Base-by-base conservation (phyloP, 2,329 filamentous ascomycete genomes). In the Pseudogymnoascus sp. region DNA sequence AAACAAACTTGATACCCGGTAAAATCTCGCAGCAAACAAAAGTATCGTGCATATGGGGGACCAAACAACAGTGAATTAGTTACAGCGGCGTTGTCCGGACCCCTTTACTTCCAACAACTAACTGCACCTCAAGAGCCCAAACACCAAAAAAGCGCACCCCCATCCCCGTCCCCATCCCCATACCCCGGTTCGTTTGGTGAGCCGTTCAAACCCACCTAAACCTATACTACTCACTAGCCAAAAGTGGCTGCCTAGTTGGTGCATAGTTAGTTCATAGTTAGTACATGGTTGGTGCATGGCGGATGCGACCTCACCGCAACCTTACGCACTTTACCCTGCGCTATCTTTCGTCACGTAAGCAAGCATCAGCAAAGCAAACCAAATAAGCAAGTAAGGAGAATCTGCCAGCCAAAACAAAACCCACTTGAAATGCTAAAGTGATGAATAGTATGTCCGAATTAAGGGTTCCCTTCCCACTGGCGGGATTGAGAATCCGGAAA, bases 301-400 rank as follows among this genome's bases (percentile, higher is more conserved):
- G 26, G n/a, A 57, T 57, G 51, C 51, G 51, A 57, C 51, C 26
- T 57, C 51, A 34, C 51, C n/a, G 51, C 10, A 57, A 57, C 51
- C 51, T 57, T 57, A 21, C 45, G 51, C 29, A 34, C 21, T 57
- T 34, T 34, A 34, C 29, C n/a, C 29, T 57, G 26, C 26, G 29
- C 51, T 57, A 57, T 57, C 51, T 18, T 8, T n/a, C 5, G 29
- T 57, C 51, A 21, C 51, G 51, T 57, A 57, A 57, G 51, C 51
- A 12, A 34, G n/a, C 47, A 54, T 54, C 47, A 54, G 26, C 26
- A 31, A 54, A 31, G 23, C 26, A 57, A 34, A 57, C n/a, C 26
- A 14, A 57, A 57, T 29, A 18, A 57, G 51, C 51, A 57, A 31
- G 29, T 34, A 34, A 18, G 29, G 4, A 57, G 23, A 34, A 10